Base-by-base conservation (phyloP, 176 grass and related monocot species). In the Luzula sylvatica region DNA sequence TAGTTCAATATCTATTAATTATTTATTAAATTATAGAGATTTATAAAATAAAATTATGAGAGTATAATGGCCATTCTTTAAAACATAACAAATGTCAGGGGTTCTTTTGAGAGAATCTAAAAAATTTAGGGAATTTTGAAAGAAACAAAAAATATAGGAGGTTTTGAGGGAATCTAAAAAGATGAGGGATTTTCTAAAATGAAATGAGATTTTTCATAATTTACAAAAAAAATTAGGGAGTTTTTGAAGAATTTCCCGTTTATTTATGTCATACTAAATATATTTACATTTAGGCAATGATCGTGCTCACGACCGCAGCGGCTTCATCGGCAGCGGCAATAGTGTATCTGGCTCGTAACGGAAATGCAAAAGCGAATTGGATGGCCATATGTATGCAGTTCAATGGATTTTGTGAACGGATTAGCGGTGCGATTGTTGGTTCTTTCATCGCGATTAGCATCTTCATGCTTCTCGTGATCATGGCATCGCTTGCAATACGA, bases 361-460 rank as follows among this genome's bases (percentile, higher is more conserved):
- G 89, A 1, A 81, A 69, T 50, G 43, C 3, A 40, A 70, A 70
- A 23, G 84, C 92, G 15, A 89, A 82, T 67, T 96, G 81, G 90
- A 50, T 77, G 38, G 80, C 77, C 71, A 89, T 96, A 70, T 96
- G 90, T 74, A 55, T 86, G 54, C 78, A 72, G 41, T 96, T 96
- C 67, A 48, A 79, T 0, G 71, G 85, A 3, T 96, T 96, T 74
- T 96, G 92, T 72, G 26, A 82, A 58, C 92, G 85, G 22, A 96
- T 78, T 32, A 89, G 85, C 55, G 81, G 92, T 13, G 65, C 92
- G 5, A 84, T 96, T 23, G 77, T 96, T 2, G 84, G 69, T 26
- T 67, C 84, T 7, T 96, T 96, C 81, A 58, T 96, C 8, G 84
- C 80, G 8, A 84, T 89, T 11, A 38, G 79, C 68, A 50, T 96